A percentile compares a stretch with the other conserved stretches of the same genome.
Evolutionary conservation across 805 yeast species (phyloP).

Genomic region (Yarrowia deformans): DNA sequence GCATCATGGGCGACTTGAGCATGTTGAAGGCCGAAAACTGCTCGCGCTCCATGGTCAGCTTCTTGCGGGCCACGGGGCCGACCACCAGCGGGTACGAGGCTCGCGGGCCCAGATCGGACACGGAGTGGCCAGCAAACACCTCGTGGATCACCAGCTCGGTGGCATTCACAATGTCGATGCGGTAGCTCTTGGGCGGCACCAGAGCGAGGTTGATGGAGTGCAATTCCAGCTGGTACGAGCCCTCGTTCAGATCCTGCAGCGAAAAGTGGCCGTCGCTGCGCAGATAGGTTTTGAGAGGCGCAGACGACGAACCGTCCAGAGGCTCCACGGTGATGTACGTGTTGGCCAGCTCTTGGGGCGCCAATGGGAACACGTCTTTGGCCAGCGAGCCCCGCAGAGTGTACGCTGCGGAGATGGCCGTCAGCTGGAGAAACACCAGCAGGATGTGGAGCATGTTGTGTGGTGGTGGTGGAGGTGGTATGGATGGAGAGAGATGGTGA

Average conservation of each 20-base stretch:
- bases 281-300: slow-evolving; percentile 33
- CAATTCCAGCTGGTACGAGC: slow-evolving; percentile 45
- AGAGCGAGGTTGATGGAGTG: slow-evolving; percentile 43
- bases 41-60: slow-evolving; percentile 46
- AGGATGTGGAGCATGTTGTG: slow-evolving; percentile 16
- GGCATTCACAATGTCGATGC: slow-evolving; percentile 45
- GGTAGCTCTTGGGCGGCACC: slow-evolving; percentile 37
- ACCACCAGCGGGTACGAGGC: slow-evolving; percentile 49
- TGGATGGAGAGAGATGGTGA: neutral
- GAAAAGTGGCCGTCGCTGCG: slow-evolving; percentile 43
- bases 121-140: slow-evolving; percentile 47
- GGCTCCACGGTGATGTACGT: neutral
- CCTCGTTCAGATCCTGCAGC: slow-evolving; percentile 46
- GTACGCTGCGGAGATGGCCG: slow-evolving; percentile 25
- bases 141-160: slow-evolving; percentile 46
- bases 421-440: slow-evolving; percentile 11
- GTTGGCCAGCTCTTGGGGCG: slow-evolving; percentile 24
- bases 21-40: slow-evolving; percentile 48
- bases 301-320: neutral
- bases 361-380: slow-evolving; percentile 10
- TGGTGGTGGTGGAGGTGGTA: slow-evolving; percentile 3
- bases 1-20: slow-evolving; percentile 51
- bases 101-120: slow-evolving; percentile 47
- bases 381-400: slow-evolving; percentile 31
- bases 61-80: slow-evolving; percentile 45